Evolutionary conservation across 176 grass and related monocot genomes (phyloP).

Genomic region (Tillandsia fasciculata): DNA sequence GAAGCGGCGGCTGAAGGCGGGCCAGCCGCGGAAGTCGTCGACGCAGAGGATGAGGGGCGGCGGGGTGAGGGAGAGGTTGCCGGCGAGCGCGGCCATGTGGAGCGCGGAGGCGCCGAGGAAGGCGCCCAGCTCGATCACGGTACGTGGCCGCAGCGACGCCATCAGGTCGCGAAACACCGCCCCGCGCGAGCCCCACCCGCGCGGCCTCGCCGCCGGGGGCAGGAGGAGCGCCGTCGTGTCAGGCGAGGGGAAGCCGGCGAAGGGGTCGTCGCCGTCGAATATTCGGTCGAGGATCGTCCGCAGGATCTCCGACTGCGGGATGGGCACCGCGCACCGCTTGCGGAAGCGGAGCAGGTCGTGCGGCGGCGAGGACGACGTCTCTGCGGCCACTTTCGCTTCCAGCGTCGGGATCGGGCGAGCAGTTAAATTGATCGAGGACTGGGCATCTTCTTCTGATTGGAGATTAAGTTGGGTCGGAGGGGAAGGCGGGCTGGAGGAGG

Average conservation of each 20-base stretch:
- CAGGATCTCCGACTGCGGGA: constrained; percentile 35
- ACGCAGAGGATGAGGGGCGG: constrained; percentile 69
- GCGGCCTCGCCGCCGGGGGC: constrained; percentile 34
- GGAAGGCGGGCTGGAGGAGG: constrained; percentile 15
- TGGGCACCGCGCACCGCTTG: constrained; percentile 38
- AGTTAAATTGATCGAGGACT: constrained; percentile 15
- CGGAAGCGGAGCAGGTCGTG: constrained; percentile 72
- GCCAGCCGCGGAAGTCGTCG: constrained; percentile 98
- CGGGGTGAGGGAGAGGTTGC: constrained; percentile 49
- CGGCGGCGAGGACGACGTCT: constrained; percentile 21
- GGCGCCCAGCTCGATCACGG: constrained; percentile 86
- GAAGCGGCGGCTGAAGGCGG: constrained; percentile 56
- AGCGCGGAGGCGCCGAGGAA: constrained; percentile 96
- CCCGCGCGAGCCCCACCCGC: constrained; percentile 83
- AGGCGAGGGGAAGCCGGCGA: constrained; percentile 44
- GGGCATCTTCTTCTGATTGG: constrained; percentile 17
- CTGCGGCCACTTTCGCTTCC: not conserved
- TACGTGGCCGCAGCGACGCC: constrained; percentile 38
- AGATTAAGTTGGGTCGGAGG: constrained; percentile 15
- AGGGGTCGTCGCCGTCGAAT: constrained; percentile 74
- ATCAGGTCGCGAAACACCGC: constrained; percentile 80
- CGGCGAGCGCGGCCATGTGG: constrained; percentile 69
- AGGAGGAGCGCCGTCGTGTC: constrained; percentile 44
- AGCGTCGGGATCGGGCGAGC: not conserved
- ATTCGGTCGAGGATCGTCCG: constrained; percentile 42